Evolutionary conservation across 2,329 filamentous ascomycete species (phyloP).

Genomic region (Saccharata proteae): DNA sequence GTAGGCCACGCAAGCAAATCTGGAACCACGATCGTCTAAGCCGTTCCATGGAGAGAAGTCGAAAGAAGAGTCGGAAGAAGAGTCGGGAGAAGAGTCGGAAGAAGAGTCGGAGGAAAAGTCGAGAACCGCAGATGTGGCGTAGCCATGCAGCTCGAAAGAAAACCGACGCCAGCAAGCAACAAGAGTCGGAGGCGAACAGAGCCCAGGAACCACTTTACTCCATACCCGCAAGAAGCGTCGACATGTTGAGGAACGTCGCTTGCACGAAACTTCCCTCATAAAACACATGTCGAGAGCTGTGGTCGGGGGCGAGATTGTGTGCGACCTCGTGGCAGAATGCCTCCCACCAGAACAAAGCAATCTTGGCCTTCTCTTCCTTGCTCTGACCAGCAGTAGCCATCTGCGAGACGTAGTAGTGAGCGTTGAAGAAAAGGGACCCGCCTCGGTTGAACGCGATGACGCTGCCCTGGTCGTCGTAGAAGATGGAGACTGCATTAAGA

Average conservation of each 20-base stretch:
- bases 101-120: too few relatives aligned
- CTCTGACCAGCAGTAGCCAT: too few relatives aligned
- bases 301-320: constrained; percentile 74
- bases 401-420: constrained; percentile 68
- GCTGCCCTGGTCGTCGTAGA: constrained; percentile 34
- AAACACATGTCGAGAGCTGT: constrained; percentile 27
- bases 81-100: too few relatives aligned
- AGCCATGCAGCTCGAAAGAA: too few relatives aligned
- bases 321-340: constrained; percentile 93
- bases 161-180: too few relatives aligned
- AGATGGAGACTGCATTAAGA: constrained; percentile 37
- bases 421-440: constrained; percentile 87
- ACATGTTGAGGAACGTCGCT: constrained; percentile 4
- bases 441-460: constrained; percentile 74
- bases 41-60: too few relatives aligned
- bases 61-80: too few relatives aligned
- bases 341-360: constrained; percentile 74
- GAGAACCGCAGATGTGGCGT: too few relatives aligned
- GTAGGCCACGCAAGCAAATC: too few relatives aligned
- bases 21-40: too few relatives aligned
- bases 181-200: too few relatives aligned
- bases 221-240: constrained; percentile 1
- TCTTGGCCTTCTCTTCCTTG: constrained; percentile 16
- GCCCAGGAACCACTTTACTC: too few relatives aligned
- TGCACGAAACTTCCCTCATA: constrained; percentile 9